Conservation (phyloP, 306 rosid species). For the Trifolium repens region DNA sequence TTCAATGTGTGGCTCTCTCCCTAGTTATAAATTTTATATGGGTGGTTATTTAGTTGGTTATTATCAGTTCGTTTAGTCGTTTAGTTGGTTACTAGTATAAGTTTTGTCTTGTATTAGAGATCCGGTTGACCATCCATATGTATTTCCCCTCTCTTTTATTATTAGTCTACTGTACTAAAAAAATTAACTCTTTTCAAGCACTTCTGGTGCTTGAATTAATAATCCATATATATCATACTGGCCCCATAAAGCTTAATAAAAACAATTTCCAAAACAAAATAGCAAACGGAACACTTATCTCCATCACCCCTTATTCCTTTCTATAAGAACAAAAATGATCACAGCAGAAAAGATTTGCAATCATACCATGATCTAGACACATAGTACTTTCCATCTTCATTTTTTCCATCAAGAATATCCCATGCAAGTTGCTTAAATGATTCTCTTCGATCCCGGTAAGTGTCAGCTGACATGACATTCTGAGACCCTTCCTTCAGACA, state of each 20-base stretch:
- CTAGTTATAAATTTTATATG: neutral
- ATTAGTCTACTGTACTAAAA: neutral
- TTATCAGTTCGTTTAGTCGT: neutral
- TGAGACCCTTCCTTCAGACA: constrained; percentile 76
- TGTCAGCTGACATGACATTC: constrained; percentile 71
- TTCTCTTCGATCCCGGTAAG: constrained; percentile 79
- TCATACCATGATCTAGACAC: constrained; percentile 83
- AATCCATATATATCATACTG: neutral
- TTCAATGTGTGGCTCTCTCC: neutral
- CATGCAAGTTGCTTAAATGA: constrained; percentile 76
- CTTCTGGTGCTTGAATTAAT: neutral
- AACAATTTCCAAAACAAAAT: constrained; percentile 19
- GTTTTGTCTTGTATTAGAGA: neutral
- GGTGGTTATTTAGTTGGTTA: neutral
- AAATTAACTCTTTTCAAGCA: constrained; percentile 2
- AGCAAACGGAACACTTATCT: neutral
- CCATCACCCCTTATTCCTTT: neutral
- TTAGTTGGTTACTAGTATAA: neutral
- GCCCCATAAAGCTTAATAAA: constrained; percentile 2
- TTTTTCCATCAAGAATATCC: constrained; percentile 71
- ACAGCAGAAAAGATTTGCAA: constrained; percentile 37
- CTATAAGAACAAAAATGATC: constrained; percentile 23
- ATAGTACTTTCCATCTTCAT: constrained; percentile 60
- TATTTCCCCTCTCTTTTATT: constrained; percentile 1
- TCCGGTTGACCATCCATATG: neutral